These are phyloP conservation scores for Linum tenue DNA, from an alignment of 345 rosid genomes.

Conservation along the genomic window DNA sequence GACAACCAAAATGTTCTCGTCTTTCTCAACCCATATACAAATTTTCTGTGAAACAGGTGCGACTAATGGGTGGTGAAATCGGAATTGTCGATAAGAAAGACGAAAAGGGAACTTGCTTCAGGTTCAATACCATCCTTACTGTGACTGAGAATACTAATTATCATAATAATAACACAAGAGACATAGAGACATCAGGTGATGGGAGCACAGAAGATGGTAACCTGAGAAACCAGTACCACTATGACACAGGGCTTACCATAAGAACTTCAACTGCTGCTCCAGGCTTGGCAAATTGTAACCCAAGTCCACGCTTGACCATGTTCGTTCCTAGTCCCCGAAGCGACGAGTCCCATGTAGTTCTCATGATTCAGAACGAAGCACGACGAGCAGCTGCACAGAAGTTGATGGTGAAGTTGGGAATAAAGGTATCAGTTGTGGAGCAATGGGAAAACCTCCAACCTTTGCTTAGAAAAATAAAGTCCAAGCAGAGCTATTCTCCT, in stretches of 20 bases:
- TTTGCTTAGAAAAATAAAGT: constrained; percentile 27
- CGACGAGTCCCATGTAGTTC: constrained; percentile 63
- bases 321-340: constrained; percentile 33
- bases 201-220: neutral
- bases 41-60: constrained; percentile 34
- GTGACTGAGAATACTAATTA: constrained; percentile 12
- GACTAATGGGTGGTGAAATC: constrained; percentile 82
- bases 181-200: constrained; percentile 23
- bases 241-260: constrained; percentile 18
- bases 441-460: constrained; percentile 35
- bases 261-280: constrained; percentile 18
- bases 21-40: too few relatives aligned
- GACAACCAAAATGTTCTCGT: neutral
- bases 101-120: constrained; percentile 69
- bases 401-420: constrained; percentile 43
- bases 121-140: constrained; percentile 48
- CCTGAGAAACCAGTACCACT: neutral
- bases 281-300: constrained; percentile 16
- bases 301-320: constrained; percentile 34
- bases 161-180: constrained; percentile 12
- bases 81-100: constrained; percentile 44
- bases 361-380: constrained; percentile 41
- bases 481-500: constrained; percentile 29
- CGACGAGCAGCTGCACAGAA: constrained; percentile 40
- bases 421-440: constrained; percentile 36